phyloP scores from a whole-genome alignment of 441 rosid species.

The Metrosideros polymorpha region DNA sequence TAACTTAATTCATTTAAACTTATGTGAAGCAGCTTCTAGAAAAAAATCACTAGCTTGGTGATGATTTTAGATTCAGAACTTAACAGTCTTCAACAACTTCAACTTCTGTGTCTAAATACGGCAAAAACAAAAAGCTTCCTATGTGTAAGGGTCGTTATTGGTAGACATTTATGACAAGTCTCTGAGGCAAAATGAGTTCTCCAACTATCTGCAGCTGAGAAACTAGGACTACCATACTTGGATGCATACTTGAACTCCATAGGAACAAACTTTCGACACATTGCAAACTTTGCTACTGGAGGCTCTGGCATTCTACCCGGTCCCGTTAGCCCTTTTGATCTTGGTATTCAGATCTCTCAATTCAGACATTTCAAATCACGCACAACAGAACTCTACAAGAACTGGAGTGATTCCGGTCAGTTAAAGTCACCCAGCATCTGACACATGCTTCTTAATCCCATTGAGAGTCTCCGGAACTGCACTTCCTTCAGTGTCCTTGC shows the following conservation, averaged over 20 bases:
- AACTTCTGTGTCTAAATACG: not conserved
- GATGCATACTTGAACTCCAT: not conserved
- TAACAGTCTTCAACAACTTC: not conserved
- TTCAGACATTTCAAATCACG: not conserved
- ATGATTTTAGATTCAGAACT: not conserved
- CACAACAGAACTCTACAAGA: not conserved
- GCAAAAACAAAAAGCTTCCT: not conserved
- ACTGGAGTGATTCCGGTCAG: not conserved
- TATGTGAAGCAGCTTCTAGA: not conserved
- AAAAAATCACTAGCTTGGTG: not conserved
- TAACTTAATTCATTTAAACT: not conserved
- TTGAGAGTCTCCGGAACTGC: not conserved
- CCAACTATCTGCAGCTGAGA: not conserved
- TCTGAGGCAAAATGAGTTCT: not conserved
- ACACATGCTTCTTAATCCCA: not conserved
- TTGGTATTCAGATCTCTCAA: not conserved
- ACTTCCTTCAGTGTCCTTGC: not conserved
- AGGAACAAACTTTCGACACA: not conserved
- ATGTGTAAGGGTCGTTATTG: not conserved
- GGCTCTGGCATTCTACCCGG: not conserved
- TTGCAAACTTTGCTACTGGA: not conserved
- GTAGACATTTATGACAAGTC: not conserved
- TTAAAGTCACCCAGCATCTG: not conserved
- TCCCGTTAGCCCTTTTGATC: slow-evolving; percentile 3
- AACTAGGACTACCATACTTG: slow-evolving; percentile 1